Percentiles rank a stretch among this genome's conserved stretches.
Conservation (phyloP, 345 rosid genomes). For the Raphanus sativus region DNA sequence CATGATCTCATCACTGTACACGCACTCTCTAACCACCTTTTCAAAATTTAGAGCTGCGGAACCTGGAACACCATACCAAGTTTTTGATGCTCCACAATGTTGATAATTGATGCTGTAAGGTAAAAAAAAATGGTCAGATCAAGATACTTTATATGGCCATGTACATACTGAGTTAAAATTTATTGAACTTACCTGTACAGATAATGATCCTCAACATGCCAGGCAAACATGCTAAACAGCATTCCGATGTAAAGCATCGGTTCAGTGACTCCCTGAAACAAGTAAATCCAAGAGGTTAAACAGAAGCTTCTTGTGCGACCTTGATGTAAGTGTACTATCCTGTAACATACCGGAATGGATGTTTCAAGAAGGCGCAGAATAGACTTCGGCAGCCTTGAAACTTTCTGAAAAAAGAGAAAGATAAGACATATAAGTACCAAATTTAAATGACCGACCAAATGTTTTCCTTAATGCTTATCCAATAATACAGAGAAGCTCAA, state of each 20-base stretch:
- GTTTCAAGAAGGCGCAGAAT: conserved; percentile 83
- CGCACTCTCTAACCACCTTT: conserved; percentile 83
- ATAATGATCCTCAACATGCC: conserved; percentile 99
- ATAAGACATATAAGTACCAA: conserved; percentile 20
- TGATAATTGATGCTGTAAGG: conserved; percentile 89
- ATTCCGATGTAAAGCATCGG: conserved; percentile 99
- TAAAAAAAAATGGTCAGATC: background rate
- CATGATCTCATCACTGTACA: conserved; percentile 72
- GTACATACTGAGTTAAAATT: background rate
- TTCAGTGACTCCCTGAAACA: conserved; percentile 95
- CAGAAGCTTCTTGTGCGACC: background rate
- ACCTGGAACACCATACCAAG: conserved; percentile 99
- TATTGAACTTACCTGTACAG: conserved; percentile 73
- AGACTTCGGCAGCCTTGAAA: conserved; percentile 85
- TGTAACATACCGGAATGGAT: conserved; percentile 69
- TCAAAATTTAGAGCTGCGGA: conserved; percentile 90
- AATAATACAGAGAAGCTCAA: background rate
- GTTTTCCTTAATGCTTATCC: background rate
- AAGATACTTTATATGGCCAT: conserved; percentile 1
- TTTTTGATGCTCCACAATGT: conserved; percentile 98
- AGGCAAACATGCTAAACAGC: conserved; percentile 98
- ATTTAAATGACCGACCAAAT: background rate
- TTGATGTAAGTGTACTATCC: background rate
- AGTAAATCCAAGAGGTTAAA: conserved; percentile 7
- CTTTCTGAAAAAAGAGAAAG: conserved; percentile 54